Evolutionary conservation across 2,329 filamentous ascomycete genomes (phyloP), one percentile per base, ranked within the genome.

Genomic region (Aureobasidium pullulans): DNA sequence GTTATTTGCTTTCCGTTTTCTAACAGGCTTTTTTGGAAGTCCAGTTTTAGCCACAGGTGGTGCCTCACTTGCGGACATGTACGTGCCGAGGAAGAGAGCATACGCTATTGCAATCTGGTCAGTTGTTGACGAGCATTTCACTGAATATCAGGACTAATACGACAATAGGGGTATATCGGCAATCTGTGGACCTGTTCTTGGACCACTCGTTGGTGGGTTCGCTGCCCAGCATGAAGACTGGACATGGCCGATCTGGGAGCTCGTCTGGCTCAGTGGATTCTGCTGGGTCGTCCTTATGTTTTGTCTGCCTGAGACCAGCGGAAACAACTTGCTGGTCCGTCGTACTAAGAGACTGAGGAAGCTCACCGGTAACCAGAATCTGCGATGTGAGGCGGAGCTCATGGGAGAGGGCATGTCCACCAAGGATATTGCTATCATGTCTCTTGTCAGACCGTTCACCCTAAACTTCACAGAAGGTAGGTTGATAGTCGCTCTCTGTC

Each of bases 1-100:
- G 69, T n/a, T 84, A 0, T 68, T 84, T 0, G 77, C 73, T 2
- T 76, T 83, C 39, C 75, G 80, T 6, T 82, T 81, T 64, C 61
- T 82, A 0, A 77, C 76, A 0, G 79, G 79, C 0, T 79, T 82
- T 63, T 73, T 80, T 62, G 78, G 78, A 4, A 72, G 69, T 0
- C 76, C 76, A 0, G 70, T 71, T 0, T 69, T 79, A 1, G 76
- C 77, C 0, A 79, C 75, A 0, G 76, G 76, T 1, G 77, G 71
- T 36, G 77, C 76, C 6, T 73, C 73, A 0, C 68, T 78, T 9
- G 69, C 66, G 0, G 77, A 79, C 57, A 75, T 79, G 32, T 78
- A 73, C 66, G 59, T 59, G 1, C 72, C 73, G 0, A 63, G 64
- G n/a, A 70, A 72, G 36, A 67, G 71, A 23, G 73, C 72, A 2